Base-by-base conservation (phyloP, 2,329 filamentous ascomycete species). In the Sphaerulina vaccinii region DNA sequence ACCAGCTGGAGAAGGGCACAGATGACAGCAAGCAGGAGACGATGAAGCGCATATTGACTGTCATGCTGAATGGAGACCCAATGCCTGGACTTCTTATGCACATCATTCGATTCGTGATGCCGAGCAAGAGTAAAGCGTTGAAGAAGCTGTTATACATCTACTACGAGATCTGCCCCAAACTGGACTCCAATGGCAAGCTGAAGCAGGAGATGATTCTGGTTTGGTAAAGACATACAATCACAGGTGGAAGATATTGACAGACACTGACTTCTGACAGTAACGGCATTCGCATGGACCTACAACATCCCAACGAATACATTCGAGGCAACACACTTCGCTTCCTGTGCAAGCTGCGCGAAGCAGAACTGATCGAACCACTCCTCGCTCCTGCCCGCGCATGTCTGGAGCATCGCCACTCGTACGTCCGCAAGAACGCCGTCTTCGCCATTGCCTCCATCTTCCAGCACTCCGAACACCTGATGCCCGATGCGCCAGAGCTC, bases 131-230 rank as follows among this genome's bases (percentile, higher is more conserved):
- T 73, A 99, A 99, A 77, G 79, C 87, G 36, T 79, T 99, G 66
- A 99, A 99, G 83, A 99, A 99, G 79, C 81, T 99, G 56, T 82
- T 99, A 50, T 99, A 99, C 76, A 93, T 99, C 73, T 99, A 99
- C 78, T 96, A 97, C 71, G 93, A 99, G 75, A 93, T 97, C 70
- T 97, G 93, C 72, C 93, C 92, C 35, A 99, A 99, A 77, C 85
- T 90, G 52, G 93, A 99, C 73, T 79, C 85, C 48, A 85, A 79
- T 68, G 93, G 93, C 67, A 99, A 97, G 80, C 78, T 99, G 60
- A 96, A 96, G 80, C 93, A 99, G 75, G 93, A 99, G 76, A 97
- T 96, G 90, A 99, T 99, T 71, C 77, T 99, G 67, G 93, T 99
- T 65, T 99, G 93, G 92, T 96, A 75, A n/a, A n/a, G n/a, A n/a